phyloP scores from a whole-genome alignment of 139 green algal species.

The Trebouxia sp. region DNA sequence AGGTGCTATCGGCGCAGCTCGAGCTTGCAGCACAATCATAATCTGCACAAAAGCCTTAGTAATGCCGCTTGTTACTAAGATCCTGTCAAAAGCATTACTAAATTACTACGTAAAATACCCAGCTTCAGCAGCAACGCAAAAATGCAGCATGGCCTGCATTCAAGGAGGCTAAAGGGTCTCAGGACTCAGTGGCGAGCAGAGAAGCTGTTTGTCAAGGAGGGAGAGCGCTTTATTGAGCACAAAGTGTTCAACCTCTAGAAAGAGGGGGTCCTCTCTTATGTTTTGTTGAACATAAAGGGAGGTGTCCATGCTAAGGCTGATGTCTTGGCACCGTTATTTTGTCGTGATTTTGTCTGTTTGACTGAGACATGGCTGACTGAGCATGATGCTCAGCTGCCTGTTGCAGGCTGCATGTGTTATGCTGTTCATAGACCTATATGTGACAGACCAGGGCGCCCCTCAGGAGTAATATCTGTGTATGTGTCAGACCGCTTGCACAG shows the following conservation, averaged over 20 bases:
- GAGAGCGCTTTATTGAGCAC: neutral
- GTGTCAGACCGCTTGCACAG: neutral
- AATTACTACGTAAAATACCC: no score
- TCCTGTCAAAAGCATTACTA: no score
- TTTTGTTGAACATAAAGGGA: neutral
- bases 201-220: neutral
- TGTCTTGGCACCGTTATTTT: neutral
- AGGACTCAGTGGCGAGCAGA: conserved; percentile 1
- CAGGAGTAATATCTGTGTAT: neutral
- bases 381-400: neutral
- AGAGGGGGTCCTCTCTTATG: no score
- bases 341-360: neutral
- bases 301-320: neutral
- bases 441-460: neutral
- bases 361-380: neutral
- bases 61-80: no score
- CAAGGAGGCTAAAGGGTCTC: neutral
- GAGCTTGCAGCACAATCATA: no score
- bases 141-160: conserved; percentile 13
- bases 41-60: no score
- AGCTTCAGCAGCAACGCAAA: neutral
- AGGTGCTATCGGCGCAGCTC: no score
- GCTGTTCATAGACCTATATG: neutral
- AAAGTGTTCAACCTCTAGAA: neutral
- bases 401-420: neutral